Evolutionary conservation across 805 yeast species (phyloP).

Genomic region (Kodamaea neixiangensis): DNA sequence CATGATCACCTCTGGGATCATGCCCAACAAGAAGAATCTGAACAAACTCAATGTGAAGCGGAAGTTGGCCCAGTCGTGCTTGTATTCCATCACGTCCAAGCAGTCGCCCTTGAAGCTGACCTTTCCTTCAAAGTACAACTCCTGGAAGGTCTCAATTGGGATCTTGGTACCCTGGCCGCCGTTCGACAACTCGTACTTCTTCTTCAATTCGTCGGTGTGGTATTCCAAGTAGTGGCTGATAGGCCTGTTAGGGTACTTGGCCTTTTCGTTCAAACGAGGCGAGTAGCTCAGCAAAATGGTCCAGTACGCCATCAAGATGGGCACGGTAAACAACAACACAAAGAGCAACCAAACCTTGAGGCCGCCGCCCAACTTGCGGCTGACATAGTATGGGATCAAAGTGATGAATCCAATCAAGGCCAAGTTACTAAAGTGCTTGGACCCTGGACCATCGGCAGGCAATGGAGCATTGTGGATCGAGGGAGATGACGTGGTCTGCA

Average conservation of each 20-base stretch:
- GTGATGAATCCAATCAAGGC: slow-evolving; percentile 50
- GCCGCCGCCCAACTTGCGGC: slow-evolving; percentile 70
- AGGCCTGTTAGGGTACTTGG: slow-evolving; percentile 70
- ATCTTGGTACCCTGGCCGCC: slow-evolving; percentile 70
- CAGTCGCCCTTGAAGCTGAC: slow-evolving; percentile 88
- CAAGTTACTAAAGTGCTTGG: slow-evolving; percentile 70
- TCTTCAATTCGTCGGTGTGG: slow-evolving; percentile 60
- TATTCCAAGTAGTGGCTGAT: slow-evolving; percentile 79
- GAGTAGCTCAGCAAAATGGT: slow-evolving; percentile 71
- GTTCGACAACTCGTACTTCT: slow-evolving; percentile 35
- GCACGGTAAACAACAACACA: slow-evolving; percentile 55
- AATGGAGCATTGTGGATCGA: slow-evolving; percentile 82
- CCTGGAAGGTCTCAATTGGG: slow-evolving; percentile 92
- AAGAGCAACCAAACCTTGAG: slow-evolving; percentile 66
- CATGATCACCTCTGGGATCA: slow-evolving; percentile 91
- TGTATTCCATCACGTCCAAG: slow-evolving; percentile 77
- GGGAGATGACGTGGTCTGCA: slow-evolving; percentile 50
- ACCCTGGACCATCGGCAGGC: slow-evolving; percentile 91
- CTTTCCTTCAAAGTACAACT: slow-evolving; percentile 78
- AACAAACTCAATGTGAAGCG: slow-evolving; percentile 74
- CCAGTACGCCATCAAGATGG: slow-evolving; percentile 84
- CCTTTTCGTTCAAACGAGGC: slow-evolving; percentile 81
- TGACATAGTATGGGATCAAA: slow-evolving; percentile 62
- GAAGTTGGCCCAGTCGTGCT: slow-evolving; percentile 90
- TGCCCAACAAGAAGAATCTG: slow-evolving; percentile 78